Evolutionary conservation across 306 rosid species (phyloP).

Genomic region (Cucurbita argyrosperma): DNA sequence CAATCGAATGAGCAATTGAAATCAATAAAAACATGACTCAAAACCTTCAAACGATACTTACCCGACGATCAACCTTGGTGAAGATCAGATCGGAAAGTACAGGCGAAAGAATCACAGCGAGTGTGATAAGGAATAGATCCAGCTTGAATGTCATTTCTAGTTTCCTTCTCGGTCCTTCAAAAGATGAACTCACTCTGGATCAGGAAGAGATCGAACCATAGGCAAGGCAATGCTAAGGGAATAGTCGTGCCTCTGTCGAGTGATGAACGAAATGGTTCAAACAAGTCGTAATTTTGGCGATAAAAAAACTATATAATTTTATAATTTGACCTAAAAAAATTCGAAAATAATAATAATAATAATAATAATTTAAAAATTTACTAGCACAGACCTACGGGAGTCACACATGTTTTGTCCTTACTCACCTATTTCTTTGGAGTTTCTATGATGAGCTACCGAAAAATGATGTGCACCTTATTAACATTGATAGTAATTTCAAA

Average conservation of each 20-base stretch:
- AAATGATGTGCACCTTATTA: no score
- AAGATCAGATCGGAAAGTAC: constrained; percentile 77
- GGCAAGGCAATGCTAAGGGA: neutral
- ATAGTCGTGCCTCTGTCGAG: neutral
- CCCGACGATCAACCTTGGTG: constrained; percentile 89
- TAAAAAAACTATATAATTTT: no score
- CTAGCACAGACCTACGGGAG: no score
- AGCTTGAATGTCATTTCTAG: constrained; percentile 10
- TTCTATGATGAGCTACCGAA: no score
- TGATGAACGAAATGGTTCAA: neutral
- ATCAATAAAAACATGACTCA: neutral
- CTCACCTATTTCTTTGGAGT: no score
- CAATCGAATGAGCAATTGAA: neutral
- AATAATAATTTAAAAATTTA: no score
- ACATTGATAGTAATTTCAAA: no score
- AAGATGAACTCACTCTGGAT: neutral
- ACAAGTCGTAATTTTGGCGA: neutral
- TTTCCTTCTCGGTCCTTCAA: neutral
- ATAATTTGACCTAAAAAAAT: no score
- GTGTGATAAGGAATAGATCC: constrained; percentile 28
- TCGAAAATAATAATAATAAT: no score
- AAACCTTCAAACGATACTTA: constrained; percentile 22
- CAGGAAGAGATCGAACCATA: constrained; percentile 5
- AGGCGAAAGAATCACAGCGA: constrained; percentile 34
- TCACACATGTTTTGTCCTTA: no score